Evolutionary conservation across 176 grass and related monocot species (phyloP).

Genomic region (Puya raimondii): DNA sequence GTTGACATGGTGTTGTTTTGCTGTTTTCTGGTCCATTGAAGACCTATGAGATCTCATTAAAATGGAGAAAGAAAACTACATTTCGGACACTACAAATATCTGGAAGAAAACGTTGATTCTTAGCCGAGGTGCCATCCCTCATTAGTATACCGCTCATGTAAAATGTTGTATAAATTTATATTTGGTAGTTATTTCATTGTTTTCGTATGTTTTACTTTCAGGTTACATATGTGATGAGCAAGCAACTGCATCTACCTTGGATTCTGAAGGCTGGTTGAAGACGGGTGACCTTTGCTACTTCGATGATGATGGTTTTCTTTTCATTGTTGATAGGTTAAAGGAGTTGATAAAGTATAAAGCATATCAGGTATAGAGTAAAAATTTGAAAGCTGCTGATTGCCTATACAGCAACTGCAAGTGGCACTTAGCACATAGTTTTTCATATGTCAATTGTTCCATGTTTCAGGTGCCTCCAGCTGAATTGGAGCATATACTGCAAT

Average conservation of each 20-base stretch:
- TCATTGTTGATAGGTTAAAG: slow-evolving; percentile 62
- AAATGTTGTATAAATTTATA: too few species aligned
- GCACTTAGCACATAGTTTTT: not conserved
- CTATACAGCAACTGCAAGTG: not conserved
- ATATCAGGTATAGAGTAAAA: slow-evolving; percentile 35
- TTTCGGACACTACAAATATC: too few species aligned
- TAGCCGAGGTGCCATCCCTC: too few species aligned
- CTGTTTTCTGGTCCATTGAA: too few species aligned
- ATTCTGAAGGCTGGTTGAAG: slow-evolving; percentile 59
- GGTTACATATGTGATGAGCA: slow-evolving; percentile 46
- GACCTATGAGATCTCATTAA: too few species aligned
- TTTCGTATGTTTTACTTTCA: slow-evolving; percentile 8
- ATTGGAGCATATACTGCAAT: slow-evolving; percentile 52
- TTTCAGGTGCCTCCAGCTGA: slow-evolving; percentile 60
- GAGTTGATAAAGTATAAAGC: slow-evolving; percentile 76
- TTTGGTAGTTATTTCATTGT: not conserved
- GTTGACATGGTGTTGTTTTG: too few species aligned
- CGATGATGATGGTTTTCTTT: slow-evolving; percentile 55
- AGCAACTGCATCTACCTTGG: slow-evolving; percentile 36
- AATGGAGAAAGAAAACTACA: too few species aligned
- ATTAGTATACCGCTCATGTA: too few species aligned
- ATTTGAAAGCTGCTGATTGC: not conserved
- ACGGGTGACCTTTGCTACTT: slow-evolving; percentile 71
- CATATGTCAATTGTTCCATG: slow-evolving; percentile 3
- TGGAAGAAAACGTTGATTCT: too few species aligned